Evolutionary conservation across 768 basidiomycete genomes (phyloP), one percentile per base, ranked within the genome.

Genomic region (Lentinula guzmanii): DNA sequence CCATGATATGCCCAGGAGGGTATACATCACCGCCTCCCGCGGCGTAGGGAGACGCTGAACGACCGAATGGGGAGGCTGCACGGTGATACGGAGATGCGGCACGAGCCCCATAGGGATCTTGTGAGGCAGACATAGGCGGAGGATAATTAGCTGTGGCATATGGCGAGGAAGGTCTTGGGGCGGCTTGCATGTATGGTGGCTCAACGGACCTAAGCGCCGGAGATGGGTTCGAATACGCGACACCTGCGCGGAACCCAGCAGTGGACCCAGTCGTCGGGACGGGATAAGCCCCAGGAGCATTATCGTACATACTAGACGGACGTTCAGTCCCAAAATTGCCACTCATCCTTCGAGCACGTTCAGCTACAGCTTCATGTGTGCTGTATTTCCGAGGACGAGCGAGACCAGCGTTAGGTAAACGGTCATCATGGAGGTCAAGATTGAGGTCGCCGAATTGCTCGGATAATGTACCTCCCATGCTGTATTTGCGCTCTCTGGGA

Each of bases 1-100:
- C 85, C 65, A 86, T 64, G 45, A 80, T 71, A 71, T 85, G 86
- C 2, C 84, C 83, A 3, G 76, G 71, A 52, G 86, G 82, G 68
- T 87, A 87, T n/a, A 80, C 72, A 4, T 72, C 65, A 11, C 73
- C 53, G 10, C 70, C 68, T 15, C 67, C 69, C 15, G 41, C 37
- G 41, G 35, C 55, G 24, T 43, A 56, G 4, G 61, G 61, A 42
- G 54, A 46, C 10, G 61, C 21, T 21, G 54, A 55, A 52, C 45
- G 56, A 43, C 56, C 48, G 31, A 24, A 48, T 45, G 62, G 51
- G 34, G 56, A 50, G 21, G 57, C 52, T 11, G 46, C 60, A 3
- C 55, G 48, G 21, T 57, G 53, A 8, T 59, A 59, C 1, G 56
- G 56, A 18, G 58, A 59, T 21, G 43, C 52, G 9, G 64, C 60